These are phyloP conservation scores for Bretschneidera sinensis DNA, from an alignment of 345 rosid species.

Conservation along the genomic window DNA sequence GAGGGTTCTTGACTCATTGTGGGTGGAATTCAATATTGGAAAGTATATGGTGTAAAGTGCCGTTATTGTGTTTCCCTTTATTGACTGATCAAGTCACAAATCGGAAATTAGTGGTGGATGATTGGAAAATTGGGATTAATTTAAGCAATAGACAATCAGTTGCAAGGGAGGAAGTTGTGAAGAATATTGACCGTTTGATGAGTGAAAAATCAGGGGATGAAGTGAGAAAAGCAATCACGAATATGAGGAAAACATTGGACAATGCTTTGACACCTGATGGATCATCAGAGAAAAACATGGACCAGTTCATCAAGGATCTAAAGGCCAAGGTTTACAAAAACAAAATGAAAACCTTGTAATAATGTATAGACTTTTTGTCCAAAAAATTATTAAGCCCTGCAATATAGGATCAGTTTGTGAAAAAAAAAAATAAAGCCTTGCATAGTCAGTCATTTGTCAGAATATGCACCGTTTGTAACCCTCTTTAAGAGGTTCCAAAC, in stretches of 20 bases:
- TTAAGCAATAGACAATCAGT: constrained; percentile 23
- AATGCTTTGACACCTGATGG: constrained; percentile 40
- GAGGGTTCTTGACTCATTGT: constrained; percentile 81
- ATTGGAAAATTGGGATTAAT: constrained; percentile 77
- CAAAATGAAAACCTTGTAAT: no score
- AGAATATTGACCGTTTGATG: constrained; percentile 47
- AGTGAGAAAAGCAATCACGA: constrained; percentile 28
- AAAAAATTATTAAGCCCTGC: no score
- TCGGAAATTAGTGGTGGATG: constrained; percentile 72
- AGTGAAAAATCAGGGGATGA: constrained; percentile 34
- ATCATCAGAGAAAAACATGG: constrained; percentile 44
- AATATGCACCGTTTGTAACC: no score
- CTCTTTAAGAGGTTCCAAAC: no score
- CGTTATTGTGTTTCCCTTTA: constrained; percentile 63
- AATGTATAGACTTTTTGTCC: no score
- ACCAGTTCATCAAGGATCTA: constrained; percentile 37
- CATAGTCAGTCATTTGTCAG: no score
- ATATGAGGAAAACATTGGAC: constrained; percentile 38
- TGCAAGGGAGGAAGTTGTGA: constrained; percentile 38
- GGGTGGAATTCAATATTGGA: constrained; percentile 86
- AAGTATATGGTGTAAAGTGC: constrained; percentile 66
- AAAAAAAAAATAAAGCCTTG: no score
- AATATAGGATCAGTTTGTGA: no score
- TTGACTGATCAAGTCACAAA: constrained; percentile 80
- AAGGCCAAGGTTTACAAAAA: no score